Evolutionary conservation across 192 early-diverging fungal genomes (phyloP).

Genomic region (Rhizoclosmatium globosum): DNA sequence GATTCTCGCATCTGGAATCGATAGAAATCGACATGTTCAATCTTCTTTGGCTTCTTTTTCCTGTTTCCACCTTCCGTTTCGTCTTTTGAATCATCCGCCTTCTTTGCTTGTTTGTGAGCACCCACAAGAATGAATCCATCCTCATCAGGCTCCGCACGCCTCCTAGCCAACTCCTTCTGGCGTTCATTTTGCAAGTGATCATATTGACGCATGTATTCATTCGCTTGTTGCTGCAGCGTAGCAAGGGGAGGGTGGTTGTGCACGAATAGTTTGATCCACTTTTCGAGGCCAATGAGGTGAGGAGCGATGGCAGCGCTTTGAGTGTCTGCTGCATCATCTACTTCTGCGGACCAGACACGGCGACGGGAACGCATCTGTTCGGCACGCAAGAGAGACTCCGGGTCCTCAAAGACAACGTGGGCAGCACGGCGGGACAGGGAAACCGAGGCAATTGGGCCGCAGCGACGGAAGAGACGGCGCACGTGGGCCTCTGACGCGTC

Average conservation of each 20-base stretch:
- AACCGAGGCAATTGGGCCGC: conserved; percentile 50
- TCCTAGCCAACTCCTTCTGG: conserved; percentile 62
- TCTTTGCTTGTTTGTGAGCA: conserved; percentile 66
- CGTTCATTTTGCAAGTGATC: conserved; percentile 77
- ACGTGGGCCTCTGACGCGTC: conserved; percentile 52
- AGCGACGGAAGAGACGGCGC: conserved; percentile 51
- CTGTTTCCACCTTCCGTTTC: conserved; percentile 48
- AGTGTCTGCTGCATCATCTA: conserved; percentile 35
- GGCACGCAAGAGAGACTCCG: conserved; percentile 62
- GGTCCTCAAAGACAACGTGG: conserved; percentile 67
- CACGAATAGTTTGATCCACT: conserved; percentile 33
- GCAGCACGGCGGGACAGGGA: conserved; percentile 32
- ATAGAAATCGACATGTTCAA: conserved; percentile 90
- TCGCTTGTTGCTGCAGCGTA: conserved; percentile 68
- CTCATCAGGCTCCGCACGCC: conserved; percentile 85
- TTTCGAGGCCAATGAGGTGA: neutral
- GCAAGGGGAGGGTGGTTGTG: conserved; percentile 50
- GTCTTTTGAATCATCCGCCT: conserved; percentile 62
- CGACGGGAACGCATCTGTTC: conserved; percentile 67
- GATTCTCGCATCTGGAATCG: conserved; percentile 94
- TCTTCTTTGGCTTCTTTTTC: conserved; percentile 77
- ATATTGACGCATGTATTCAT: conserved; percentile 76
- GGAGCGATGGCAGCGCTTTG: conserved; percentile 21
- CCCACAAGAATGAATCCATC: conserved; percentile 93
- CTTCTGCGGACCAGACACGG: conserved; percentile 67